phyloP scores from a whole-genome alignment of 306 rosid species.

The Rosa chinensis region DNA sequence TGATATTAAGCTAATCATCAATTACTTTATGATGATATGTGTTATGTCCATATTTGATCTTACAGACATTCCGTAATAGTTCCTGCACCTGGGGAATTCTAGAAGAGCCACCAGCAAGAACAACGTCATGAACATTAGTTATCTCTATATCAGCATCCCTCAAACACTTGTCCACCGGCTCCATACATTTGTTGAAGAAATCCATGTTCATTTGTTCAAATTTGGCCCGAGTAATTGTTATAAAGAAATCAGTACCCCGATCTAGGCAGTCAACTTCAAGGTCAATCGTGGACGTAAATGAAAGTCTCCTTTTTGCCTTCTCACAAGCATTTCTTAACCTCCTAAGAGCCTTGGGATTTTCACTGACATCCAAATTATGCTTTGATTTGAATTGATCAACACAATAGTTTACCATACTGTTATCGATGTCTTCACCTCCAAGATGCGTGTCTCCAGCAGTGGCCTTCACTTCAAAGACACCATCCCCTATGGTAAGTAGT shows the following conservation, averaged over 20 bases:
- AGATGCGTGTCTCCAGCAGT: neutral
- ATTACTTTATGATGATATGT: too few relatives aligned
- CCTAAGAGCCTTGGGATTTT: neutral
- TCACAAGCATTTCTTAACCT: conserved; percentile 4
- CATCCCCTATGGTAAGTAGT: neutral
- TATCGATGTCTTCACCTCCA: neutral
- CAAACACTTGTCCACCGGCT: neutral
- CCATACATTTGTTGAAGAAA: neutral
- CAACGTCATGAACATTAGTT: neutral
- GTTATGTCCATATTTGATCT: too few relatives aligned
- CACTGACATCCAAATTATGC: neutral
- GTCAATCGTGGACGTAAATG: neutral
- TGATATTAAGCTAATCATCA: too few relatives aligned
- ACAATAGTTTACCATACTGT: neutral
- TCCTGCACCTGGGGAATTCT: neutral
- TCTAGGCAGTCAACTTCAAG: neutral
- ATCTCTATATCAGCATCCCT: neutral
- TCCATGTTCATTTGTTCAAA: neutral
- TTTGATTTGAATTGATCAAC: neutral
- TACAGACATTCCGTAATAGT: neutral
- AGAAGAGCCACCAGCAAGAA: neutral
- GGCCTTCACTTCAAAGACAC: neutral
- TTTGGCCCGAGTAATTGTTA: neutral
- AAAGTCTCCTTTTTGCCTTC: neutral
- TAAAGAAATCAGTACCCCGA: neutral